A percentile compares a stretch with the other conserved stretches of the same genome.
These are phyloP conservation scores for Botrytis cinerea DNA, from an alignment of 2,329 filamentous ascomycete genomes.

Conservation along the genomic window DNA sequence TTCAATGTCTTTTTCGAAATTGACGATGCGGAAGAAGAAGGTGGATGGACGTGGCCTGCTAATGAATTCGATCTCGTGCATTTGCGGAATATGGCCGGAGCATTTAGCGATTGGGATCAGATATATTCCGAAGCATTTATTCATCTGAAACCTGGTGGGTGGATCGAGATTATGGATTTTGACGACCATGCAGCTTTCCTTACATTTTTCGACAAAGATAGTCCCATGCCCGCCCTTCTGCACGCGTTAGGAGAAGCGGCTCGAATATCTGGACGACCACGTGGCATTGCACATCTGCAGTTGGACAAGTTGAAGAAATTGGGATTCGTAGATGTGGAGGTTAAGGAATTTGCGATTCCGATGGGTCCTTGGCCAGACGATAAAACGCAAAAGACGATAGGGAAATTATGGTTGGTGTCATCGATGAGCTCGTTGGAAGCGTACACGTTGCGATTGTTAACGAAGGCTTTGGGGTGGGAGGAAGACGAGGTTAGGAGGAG, in stretches of 20 bases:
- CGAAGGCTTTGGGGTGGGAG: slow-evolving; percentile 36
- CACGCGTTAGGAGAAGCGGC: slow-evolving; percentile 30
- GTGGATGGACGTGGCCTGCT: slow-evolving; percentile 53
- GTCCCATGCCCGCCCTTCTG: slow-evolving; percentile 25
- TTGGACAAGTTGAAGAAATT: slow-evolving; percentile 38
- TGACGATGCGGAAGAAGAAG: slow-evolving; percentile 55
- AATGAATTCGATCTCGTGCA: slow-evolving; percentile 62
- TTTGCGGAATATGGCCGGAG: slow-evolving; percentile 58
- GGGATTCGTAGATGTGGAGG: slow-evolving; percentile 48
- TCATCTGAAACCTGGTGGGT: slow-evolving; percentile 40
- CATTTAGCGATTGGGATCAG: slow-evolving; percentile 56
- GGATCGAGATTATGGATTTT: slow-evolving; percentile 41
- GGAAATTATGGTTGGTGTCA: slow-evolving; percentile 36
- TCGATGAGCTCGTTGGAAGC: slow-evolving; percentile 36
- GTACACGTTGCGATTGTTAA: slow-evolving; percentile 34
- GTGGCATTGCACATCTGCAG: slow-evolving; percentile 32
- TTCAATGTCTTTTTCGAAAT: slow-evolving; percentile 65
- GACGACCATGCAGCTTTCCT: slow-evolving; percentile 34
- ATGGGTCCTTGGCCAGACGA: slow-evolving; percentile 44
- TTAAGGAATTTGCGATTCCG: slow-evolving; percentile 36
- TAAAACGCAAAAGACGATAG: slow-evolving; percentile 33
- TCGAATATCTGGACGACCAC: slow-evolving; percentile 31
- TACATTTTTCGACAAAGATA: slow-evolving; percentile 30
- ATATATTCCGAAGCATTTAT: slow-evolving; percentile 55
- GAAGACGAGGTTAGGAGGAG: slow-evolving; percentile 32